A percentile compares a stretch with the other conserved stretches of the same genome.
Evolutionary conservation across 345 rosid species (phyloP).

Genomic region (Chamaenerion angustifolium): DNA sequence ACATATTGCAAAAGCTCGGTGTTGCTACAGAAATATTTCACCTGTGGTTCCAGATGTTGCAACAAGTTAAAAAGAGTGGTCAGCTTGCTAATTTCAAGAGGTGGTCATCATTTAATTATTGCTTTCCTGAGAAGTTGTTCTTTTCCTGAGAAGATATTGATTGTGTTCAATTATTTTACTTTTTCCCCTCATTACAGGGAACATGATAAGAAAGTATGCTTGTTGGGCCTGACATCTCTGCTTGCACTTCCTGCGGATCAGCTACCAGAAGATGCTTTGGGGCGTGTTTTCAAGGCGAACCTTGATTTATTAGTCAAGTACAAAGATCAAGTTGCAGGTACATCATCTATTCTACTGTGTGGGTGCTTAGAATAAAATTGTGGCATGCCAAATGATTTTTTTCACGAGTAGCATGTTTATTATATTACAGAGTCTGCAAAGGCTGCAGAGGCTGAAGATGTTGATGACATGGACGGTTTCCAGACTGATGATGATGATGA

Average conservation of each 20-base stretch:
- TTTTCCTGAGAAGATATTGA: too few relatives aligned
- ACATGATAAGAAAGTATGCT: slow-evolving; percentile 93
- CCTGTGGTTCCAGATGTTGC: slow-evolving; percentile 95
- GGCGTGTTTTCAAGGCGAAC: slow-evolving; percentile 65
- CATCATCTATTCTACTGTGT: background rate
- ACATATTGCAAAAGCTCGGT: slow-evolving; percentile 70
- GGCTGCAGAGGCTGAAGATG: slow-evolving; percentile 66
- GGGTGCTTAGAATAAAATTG: too few relatives aligned
- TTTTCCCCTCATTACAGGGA: slow-evolving; percentile 41
- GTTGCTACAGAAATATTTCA: slow-evolving; percentile 60
- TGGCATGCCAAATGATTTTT: too few relatives aligned
- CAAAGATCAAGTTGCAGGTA: slow-evolving; percentile 94
- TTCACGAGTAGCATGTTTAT: too few relatives aligned
- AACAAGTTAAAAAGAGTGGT: slow-evolving; percentile 85
- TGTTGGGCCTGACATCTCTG: slow-evolving; percentile 85
- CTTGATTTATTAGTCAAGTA: slow-evolving; percentile 85
- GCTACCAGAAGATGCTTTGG: slow-evolving; percentile 77
- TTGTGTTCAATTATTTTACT: background rate
- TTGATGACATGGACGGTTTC: slow-evolving; percentile 90
- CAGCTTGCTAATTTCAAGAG: slow-evolving; percentile 64
- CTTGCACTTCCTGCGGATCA: slow-evolving; percentile 78
- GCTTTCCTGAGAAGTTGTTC: background rate
- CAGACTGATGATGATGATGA: slow-evolving; percentile 78
- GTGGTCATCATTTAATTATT: slow-evolving; percentile 15
- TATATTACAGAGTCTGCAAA: slow-evolving; percentile 64